Conservation (phyloP, 768 basidiomycete species). For the Rhodosporidiobolus odoratus region DNA sequence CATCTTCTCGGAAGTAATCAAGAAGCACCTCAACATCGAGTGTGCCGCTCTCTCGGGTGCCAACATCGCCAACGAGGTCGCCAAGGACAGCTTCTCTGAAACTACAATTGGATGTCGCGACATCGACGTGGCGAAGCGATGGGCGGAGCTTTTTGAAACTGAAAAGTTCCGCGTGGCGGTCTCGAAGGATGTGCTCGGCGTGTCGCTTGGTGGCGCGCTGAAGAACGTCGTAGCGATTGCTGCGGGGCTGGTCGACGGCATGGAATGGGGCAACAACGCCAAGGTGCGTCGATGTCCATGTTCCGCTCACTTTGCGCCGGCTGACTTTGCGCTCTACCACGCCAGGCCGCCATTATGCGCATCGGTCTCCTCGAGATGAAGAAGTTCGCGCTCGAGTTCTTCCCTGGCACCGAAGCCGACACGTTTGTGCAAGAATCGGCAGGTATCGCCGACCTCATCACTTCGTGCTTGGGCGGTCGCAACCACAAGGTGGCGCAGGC, state of each 20-base stretch:
- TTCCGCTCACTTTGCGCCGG: neutral
- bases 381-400: conserved; percentile 49
- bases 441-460: conserved; percentile 53
- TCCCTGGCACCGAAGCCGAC: conserved; percentile 48
- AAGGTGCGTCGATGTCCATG: conserved; percentile 37
- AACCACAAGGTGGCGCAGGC: conserved; percentile 49
- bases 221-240: conserved; percentile 54
- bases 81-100: conserved; percentile 50
- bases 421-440: conserved; percentile 51
- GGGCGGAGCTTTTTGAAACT: conserved; percentile 50
- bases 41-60: conserved; percentile 52
- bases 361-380: conserved; percentile 53
- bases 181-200: conserved; percentile 51
- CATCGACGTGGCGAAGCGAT: conserved; percentile 49
- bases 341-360: conserved; percentile 52
- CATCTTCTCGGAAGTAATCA: conserved; percentile 51
- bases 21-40: conserved; percentile 47
- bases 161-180: conserved; percentile 49
- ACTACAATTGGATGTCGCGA: conserved; percentile 52
- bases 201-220: conserved; percentile 51
- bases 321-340: neutral
- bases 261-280: conserved; percentile 51
- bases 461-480: conserved; percentile 48
- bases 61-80: conserved; percentile 53
- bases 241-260: conserved; percentile 51